Conservation (phyloP, 78 protist genomes). For the Creolimax fragrantissima region DNA sequence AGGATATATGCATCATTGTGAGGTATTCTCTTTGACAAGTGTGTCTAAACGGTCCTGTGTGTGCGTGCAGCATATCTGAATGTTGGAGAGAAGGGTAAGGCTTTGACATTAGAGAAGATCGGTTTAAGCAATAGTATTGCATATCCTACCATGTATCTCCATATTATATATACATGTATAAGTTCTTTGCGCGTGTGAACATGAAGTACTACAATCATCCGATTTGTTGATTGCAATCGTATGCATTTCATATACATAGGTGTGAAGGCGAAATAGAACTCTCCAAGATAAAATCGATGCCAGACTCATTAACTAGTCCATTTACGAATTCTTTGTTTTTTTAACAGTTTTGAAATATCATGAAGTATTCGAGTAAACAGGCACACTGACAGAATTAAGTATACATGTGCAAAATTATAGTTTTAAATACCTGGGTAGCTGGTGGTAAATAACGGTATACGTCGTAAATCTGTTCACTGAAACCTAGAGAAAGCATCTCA, state of each 20-base stretch:
- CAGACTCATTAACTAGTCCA: background rate
- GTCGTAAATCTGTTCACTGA: constrained; percentile 97
- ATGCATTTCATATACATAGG: too few relatives aligned
- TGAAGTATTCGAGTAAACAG: background rate
- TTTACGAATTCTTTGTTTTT: background rate
- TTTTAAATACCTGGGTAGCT: constrained; percentile 78
- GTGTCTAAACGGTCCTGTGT: too few relatives aligned
- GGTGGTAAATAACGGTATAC: constrained; percentile 89
- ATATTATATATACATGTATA: background rate
- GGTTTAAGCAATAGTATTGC: background rate
- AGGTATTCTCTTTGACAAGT: too few relatives aligned
- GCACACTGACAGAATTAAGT: background rate
- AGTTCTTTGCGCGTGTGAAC: too few relatives aligned
- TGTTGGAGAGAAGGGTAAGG: background rate
- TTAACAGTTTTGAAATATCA: too few relatives aligned
- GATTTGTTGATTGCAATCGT: too few relatives aligned
- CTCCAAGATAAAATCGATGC: background rate
- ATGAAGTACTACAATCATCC: too few relatives aligned
- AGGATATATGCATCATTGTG: too few relatives aligned
- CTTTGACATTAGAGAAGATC: background rate
- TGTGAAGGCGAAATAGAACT: too few relatives aligned
- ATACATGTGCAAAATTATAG: background rate
- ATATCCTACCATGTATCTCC: background rate
- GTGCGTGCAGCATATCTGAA: background rate
- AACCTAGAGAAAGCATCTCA: constrained; percentile 90